These are phyloP conservation scores for Setaria italica DNA, from an alignment of 202 grass and related monocot species.

Conservation along the genomic window DNA sequence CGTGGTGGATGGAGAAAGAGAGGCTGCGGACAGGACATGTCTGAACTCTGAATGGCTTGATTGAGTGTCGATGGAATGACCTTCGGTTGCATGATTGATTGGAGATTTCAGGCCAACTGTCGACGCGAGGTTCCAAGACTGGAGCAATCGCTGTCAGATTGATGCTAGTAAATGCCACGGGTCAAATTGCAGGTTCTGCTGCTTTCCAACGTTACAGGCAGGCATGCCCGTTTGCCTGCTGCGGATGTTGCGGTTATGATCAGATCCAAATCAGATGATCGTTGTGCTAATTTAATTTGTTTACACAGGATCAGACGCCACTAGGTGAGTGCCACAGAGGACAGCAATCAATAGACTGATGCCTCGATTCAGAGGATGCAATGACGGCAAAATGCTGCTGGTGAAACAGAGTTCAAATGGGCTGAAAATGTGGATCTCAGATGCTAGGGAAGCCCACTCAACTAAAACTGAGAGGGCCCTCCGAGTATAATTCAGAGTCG, in stretches of 20 bases:
- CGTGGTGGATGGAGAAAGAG: constrained; percentile 33
- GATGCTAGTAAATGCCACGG: not conserved
- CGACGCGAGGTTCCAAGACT: not conserved
- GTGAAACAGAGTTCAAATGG: not conserved
- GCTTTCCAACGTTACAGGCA: not conserved
- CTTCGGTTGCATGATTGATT: constrained; percentile 3
- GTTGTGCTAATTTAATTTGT: not conserved
- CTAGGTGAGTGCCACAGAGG: not conserved
- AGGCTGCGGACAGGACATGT: not conserved
- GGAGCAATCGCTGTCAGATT: constrained; percentile 2
- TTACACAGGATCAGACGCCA: not conserved
- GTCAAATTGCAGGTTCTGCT: not conserved
- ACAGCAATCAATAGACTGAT: too few relatives aligned
- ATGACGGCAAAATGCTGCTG: not conserved
- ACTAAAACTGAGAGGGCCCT: not conserved
- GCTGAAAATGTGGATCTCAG: not conserved
- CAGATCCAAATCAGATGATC: not conserved
- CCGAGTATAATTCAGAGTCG: too few relatives aligned
- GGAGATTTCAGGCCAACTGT: constrained; percentile 11
- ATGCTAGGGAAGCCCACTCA: not conserved
- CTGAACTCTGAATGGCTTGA: not conserved
- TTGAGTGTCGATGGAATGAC: not conserved
- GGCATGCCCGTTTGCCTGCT: not conserved
- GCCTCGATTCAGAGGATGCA: too few relatives aligned
- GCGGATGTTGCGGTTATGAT: not conserved